Conservation (phyloP, 1,284 basidiomycete species). For the Sporisorium reilianum region DNA sequence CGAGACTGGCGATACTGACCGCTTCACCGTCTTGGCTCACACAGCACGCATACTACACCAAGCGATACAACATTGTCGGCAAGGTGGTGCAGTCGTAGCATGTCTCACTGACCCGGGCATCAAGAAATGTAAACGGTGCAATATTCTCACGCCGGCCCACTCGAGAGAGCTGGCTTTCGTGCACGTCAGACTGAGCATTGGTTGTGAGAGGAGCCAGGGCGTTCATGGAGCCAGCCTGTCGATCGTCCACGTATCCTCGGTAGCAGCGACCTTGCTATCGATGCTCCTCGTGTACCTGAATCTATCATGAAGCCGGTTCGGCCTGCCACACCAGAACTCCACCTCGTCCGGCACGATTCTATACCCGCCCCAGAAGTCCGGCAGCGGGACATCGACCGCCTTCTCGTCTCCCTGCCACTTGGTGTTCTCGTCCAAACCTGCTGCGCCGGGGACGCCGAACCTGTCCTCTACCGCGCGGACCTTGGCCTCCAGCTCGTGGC, state of each 20-base stretch:
- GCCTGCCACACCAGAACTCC: conserved; percentile 67
- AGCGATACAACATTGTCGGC: conserved; percentile 68
- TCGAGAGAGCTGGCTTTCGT: neutral
- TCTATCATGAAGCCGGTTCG: conserved; percentile 65
- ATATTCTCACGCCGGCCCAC: neutral
- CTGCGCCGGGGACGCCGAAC: conserved; percentile 74
- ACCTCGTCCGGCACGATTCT: conserved; percentile 87
- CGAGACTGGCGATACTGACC: neutral
- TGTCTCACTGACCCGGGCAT: neutral
- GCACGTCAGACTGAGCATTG: neutral
- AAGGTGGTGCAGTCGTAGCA: conserved; percentile 45
- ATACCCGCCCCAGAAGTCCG: conserved; percentile 97
- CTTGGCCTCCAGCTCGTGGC: conserved; percentile 74
- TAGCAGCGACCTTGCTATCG: conserved; percentile 16
- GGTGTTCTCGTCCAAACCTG: conserved; percentile 45
- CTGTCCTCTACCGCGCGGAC: conserved; percentile 76
- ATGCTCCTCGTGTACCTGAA: conserved; percentile 58
- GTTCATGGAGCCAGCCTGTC: conserved; percentile 55
- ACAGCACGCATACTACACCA: conserved; percentile 66
- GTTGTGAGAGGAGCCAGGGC: neutral
- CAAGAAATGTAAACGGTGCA: neutral
- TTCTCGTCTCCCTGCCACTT: conserved; percentile 36
- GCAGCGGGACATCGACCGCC: conserved; percentile 75
- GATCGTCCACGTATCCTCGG: conserved; percentile 52
- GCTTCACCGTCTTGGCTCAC: neutral